Evolutionary conservation across 1,284 basidiomycete species (phyloP).

Genomic region (Naganishia sp.): DNA sequence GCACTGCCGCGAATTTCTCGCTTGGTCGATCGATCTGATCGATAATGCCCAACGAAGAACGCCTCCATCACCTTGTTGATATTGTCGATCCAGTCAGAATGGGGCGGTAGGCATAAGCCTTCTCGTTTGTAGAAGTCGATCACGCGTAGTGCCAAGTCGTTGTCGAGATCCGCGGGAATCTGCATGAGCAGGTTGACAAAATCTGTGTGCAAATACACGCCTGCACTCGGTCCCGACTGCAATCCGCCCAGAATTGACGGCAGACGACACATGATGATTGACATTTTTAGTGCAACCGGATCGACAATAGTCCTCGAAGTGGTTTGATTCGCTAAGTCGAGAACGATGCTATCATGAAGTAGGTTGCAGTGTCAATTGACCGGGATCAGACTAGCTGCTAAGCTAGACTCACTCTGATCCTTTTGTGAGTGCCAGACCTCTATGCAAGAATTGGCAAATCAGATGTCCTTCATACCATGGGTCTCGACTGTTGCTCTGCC

Average conservation of each 20-base stretch:
- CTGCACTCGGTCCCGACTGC: constrained; percentile 38
- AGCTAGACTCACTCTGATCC: constrained; percentile 37
- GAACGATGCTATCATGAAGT: constrained; percentile 11
- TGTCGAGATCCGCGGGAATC: constrained; percentile 51
- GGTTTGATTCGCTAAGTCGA: constrained; percentile 24
- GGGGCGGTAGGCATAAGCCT: constrained; percentile 55
- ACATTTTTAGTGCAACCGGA: constrained; percentile 23
- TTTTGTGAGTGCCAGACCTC: constrained; percentile 34
- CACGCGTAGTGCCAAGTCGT: constrained; percentile 51
- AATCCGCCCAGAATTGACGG: constrained; percentile 45
- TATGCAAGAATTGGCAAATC: constrained; percentile 31
- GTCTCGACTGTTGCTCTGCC: constrained; percentile 30
- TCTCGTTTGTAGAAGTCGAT: constrained; percentile 56
- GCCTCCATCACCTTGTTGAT: constrained; percentile 53
- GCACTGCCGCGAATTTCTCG: constrained; percentile 44
- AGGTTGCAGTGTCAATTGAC: neutral
- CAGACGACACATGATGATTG: constrained; percentile 31
- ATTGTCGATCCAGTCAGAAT: constrained; percentile 56
- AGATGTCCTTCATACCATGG: constrained; percentile 36
- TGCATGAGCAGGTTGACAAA: constrained; percentile 53
- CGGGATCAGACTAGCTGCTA: neutral
- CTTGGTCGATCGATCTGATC: constrained; percentile 11
- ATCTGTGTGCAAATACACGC: constrained; percentile 46
- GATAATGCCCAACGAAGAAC: constrained; percentile 45
- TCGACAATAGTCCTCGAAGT: constrained; percentile 12